phyloP scores from a whole-genome alignment of 495 filamentous ascomycete genomes.

The Neurospora tetrasperma region DNA sequence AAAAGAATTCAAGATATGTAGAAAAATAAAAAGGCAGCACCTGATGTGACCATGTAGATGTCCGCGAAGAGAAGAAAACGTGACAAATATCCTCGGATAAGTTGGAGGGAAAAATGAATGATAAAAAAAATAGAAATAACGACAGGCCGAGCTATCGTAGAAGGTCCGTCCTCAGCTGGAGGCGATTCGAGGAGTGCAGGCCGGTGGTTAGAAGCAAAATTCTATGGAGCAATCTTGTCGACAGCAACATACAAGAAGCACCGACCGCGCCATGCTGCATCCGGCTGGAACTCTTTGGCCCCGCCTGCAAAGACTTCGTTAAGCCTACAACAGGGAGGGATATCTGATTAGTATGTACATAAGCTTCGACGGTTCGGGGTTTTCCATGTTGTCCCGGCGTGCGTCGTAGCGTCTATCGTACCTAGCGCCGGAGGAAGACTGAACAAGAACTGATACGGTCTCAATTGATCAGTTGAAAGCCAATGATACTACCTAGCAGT shows the following conservation, averaged over 20 bases:
- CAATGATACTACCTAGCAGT: not conserved
- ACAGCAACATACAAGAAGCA: not conserved
- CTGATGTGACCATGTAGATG: not conserved
- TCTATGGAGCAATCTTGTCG: not conserved
- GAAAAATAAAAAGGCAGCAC: not conserved
- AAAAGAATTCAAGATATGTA: not conserved
- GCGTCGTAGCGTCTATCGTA: not conserved
- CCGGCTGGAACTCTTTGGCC: not conserved
- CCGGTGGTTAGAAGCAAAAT: not conserved
- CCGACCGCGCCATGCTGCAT: not conserved
- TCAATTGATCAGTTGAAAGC: not conserved
- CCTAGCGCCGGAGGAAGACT: not conserved
- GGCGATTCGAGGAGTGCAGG: not conserved
- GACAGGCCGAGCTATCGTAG: not conserved
- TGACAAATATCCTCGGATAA: not conserved
- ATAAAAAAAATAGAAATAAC: no score
- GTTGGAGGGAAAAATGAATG: no score
- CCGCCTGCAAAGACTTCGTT: not conserved
- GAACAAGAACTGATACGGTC: not conserved
- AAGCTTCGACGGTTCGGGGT: not conserved
- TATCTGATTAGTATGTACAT: not conserved
- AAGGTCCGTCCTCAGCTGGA: not conserved
- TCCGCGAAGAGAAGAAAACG: not conserved
- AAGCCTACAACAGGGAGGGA: not conserved
- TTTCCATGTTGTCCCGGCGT: not conserved